Evolutionary conservation across 139 green algal genomes (phyloP).

Genomic region (Chloropicon primus): DNA sequence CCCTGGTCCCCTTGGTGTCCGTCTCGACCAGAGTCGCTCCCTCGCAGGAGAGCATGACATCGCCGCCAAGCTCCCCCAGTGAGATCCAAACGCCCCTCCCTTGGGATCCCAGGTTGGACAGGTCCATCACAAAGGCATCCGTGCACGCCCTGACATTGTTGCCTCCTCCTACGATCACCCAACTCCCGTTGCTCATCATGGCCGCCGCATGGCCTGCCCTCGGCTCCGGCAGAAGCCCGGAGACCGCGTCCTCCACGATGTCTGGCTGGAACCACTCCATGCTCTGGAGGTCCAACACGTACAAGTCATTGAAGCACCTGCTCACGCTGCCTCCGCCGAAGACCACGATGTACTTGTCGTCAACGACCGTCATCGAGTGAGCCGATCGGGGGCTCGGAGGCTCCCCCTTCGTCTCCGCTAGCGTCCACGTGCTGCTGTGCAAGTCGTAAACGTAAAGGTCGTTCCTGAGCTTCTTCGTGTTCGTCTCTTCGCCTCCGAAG

Average conservation of each 20-base stretch:
- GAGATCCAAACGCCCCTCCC: constrained; percentile 12
- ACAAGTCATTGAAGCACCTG: constrained; percentile 73
- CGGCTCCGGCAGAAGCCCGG: constrained; percentile 37
- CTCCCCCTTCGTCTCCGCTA: constrained; percentile 14
- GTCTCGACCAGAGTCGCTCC: not conserved
- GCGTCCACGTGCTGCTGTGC: constrained; percentile 32
- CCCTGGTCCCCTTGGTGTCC: constrained; percentile 9
- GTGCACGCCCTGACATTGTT: constrained; percentile 79
- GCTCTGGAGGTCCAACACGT: constrained; percentile 62
- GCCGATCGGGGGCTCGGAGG: constrained; percentile 47
- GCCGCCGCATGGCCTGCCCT: constrained; percentile 63
- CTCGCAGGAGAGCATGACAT: not conserved
- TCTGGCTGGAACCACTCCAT: constrained; percentile 21
- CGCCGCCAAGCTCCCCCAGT: not conserved
- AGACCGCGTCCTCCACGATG: not conserved
- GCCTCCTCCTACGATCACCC: constrained; percentile 79
- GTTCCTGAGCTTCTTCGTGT: constrained; percentile 34
- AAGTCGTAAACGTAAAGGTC: constrained; percentile 61
- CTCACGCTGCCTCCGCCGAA: constrained; percentile 71
- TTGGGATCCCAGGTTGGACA: constrained; percentile 25
- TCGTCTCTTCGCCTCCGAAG: constrained; percentile 68
- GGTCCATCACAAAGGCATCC: constrained; percentile 71
- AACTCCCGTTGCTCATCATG: constrained; percentile 41
- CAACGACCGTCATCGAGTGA: constrained; percentile 36
- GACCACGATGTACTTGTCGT: constrained; percentile 37